A percentile compares a stretch with the other conserved stretches of the same genome.
phyloP scores from a whole-genome alignment of 306 rosid genomes.

The Luffa acutangula region DNA sequence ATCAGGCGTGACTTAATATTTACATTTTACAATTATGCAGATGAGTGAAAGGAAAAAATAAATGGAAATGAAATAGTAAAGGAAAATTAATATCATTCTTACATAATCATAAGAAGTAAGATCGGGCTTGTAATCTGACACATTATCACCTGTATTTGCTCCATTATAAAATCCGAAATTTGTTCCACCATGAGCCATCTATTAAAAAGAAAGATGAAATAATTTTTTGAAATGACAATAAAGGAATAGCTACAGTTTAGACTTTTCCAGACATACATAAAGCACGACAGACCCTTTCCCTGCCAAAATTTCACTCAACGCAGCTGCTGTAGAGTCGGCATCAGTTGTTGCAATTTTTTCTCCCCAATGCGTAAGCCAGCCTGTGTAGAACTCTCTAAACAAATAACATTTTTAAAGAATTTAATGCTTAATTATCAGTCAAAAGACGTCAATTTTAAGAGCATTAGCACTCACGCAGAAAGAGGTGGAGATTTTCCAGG shows the following conservation, averaged over 20 bases:
- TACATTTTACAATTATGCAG: not conserved
- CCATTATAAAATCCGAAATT: conserved; percentile 92
- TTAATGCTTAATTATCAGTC: conserved; percentile 5
- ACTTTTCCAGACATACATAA: conserved; percentile 40
- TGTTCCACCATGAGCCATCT: conserved; percentile 98
- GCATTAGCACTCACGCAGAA: conserved; percentile 18
- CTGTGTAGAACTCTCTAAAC: conserved; percentile 89
- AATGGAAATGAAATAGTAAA: not conserved
- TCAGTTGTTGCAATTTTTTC: conserved; percentile 56
- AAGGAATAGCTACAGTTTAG: conserved; percentile 3
- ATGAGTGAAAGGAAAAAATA: not conserved
- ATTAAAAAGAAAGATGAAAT: conserved; percentile 18
- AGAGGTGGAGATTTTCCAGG: no score
- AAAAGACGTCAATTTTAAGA: conserved; percentile 14
- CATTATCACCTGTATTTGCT: conserved; percentile 60
- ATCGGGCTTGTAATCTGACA: conserved; percentile 68
- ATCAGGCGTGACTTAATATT: not conserved
- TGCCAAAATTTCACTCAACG: conserved; percentile 57
- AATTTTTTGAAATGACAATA: conserved; percentile 8
- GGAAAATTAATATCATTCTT: conserved; percentile 17
- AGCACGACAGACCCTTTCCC: conserved; percentile 82
- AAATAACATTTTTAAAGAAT: conserved; percentile 21
- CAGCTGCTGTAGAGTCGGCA: conserved; percentile 65
- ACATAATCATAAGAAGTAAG: conserved; percentile 95
- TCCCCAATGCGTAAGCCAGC: conserved; percentile 99